These are phyloP conservation scores for Pyronema domesticum DNA, from an alignment of 495 filamentous ascomycete species.

Conservation along the genomic window DNA sequence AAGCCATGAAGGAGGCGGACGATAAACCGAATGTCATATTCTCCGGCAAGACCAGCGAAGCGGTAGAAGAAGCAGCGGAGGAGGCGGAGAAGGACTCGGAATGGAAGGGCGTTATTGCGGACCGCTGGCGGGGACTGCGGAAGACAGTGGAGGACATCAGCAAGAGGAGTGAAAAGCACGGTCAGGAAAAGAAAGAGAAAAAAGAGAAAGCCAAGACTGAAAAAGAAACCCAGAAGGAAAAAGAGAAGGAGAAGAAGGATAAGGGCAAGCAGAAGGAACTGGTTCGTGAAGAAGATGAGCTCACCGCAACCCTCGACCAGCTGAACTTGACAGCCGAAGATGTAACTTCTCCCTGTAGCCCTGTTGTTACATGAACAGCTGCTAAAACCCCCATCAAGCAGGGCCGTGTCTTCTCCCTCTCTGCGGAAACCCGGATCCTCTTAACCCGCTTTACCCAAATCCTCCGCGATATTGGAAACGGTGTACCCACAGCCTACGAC, in stretches of 20 bases:
- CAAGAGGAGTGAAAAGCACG: slow-evolving; percentile 5
- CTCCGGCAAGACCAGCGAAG: slow-evolving; percentile 22
- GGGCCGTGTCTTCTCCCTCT: slow-evolving; percentile 66
- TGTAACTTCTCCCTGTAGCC: slow-evolving; percentile 3
- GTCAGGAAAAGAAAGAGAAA: slow-evolving; percentile 1
- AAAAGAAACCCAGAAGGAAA: slow-evolving; percentile 16
- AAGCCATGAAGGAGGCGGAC: slow-evolving; percentile 10
- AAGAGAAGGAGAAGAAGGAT: slow-evolving; percentile 18
- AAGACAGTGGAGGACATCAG: slow-evolving; percentile 9
- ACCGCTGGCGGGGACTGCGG: slow-evolving; percentile 25
- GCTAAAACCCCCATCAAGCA: slow-evolving; percentile 28
- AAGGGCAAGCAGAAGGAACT: slow-evolving; percentile 15
- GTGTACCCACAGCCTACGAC: slow-evolving; percentile 78
- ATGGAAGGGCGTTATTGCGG: slow-evolving; percentile 28
- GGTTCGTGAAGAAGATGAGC: slow-evolving; percentile 50
- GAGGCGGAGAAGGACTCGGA: slow-evolving; percentile 27
- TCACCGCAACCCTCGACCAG: slow-evolving; percentile 56
- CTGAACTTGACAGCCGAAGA: slow-evolving; percentile 52
- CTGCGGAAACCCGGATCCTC: slow-evolving; percentile 60
- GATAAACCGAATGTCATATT: slow-evolving; percentile 29
- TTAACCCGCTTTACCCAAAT: slow-evolving; percentile 69
- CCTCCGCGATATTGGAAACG: slow-evolving; percentile 78
- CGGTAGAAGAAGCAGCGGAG: slow-evolving; percentile 23
- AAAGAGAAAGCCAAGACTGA: slow-evolving; percentile 14
- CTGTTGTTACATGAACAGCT: background rate